Conservation (phyloP, 176 grass and related monocot species). For the Oryza nivara region DNA sequence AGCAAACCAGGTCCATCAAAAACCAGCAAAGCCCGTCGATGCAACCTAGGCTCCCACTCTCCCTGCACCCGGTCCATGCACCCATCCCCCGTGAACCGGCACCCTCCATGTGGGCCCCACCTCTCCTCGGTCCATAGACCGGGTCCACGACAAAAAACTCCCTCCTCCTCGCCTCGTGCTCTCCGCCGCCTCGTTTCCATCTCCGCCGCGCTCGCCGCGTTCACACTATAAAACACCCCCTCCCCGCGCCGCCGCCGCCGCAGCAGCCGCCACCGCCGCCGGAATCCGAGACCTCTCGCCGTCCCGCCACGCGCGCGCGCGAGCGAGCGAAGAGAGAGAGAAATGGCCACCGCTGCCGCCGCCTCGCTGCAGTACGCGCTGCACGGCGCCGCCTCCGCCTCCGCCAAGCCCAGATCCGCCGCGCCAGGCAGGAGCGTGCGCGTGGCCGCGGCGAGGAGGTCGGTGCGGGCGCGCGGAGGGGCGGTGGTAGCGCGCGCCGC, state of each 20-base stretch:
- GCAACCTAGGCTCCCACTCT: background rate
- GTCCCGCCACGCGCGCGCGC: background rate
- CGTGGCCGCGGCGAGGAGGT: constrained; percentile 25
- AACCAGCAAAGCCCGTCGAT: constrained; percentile 21
- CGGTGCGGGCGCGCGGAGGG: constrained; percentile 28
- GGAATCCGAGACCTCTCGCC: background rate
- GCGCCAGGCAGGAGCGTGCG: constrained; percentile 39
- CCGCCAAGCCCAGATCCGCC: constrained; percentile 36
- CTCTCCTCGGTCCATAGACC: constrained; percentile 6
- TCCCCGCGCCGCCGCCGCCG: constrained; percentile 11
- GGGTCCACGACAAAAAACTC: background rate
- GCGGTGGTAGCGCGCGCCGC: constrained; percentile 31
- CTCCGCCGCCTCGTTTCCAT: constrained; percentile 47
- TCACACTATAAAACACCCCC: constrained; percentile 8
- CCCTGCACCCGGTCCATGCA: constrained; percentile 9
- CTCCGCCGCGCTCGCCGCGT: background rate
- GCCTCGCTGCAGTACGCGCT: constrained; percentile 26
- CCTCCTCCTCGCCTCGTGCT: constrained; percentile 15
- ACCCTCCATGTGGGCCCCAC: background rate
- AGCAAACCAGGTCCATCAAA: constrained; percentile 23
- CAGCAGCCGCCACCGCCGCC: background rate
- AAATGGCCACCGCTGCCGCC: constrained; percentile 33
- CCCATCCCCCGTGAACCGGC: background rate
- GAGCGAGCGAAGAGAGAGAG: background rate
- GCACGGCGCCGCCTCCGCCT: constrained; percentile 22